These are phyloP conservation scores for Pseudozyma sp. DNA, from an alignment of 1,284 basidiomycete species.

Conservation along the genomic window DNA sequence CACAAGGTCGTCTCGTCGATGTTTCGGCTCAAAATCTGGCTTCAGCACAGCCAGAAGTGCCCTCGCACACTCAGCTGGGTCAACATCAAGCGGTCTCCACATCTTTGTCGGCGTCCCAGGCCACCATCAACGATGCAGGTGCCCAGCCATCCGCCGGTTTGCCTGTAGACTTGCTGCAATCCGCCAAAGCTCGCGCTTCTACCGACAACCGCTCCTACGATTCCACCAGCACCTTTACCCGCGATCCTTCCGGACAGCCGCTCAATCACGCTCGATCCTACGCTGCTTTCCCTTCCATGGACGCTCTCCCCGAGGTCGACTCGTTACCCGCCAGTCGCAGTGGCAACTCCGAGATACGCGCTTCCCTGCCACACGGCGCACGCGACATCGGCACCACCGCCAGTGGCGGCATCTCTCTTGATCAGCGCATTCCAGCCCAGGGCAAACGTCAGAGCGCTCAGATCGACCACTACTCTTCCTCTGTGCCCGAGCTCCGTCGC, in stretches of 20 bases:
- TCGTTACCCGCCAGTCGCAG: constrained; percentile 42
- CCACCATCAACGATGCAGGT: constrained; percentile 23
- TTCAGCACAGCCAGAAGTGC: neutral
- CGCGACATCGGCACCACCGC: constrained; percentile 56
- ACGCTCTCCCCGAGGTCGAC: constrained; percentile 51
- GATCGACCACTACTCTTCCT: constrained; percentile 27
- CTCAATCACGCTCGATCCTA: constrained; percentile 49
- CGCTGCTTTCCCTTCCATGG: constrained; percentile 52
- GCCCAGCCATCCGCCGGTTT: constrained; percentile 5
- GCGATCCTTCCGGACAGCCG: constrained; percentile 25
- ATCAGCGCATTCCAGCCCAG: constrained; percentile 43
- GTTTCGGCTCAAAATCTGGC: constrained; percentile 37
- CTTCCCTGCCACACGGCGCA: constrained; percentile 26
- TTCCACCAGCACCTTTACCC: constrained; percentile 37
- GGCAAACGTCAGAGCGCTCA: constrained; percentile 38
- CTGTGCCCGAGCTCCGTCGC: constrained; percentile 32
- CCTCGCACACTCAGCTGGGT: constrained; percentile 7
- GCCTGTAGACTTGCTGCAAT: constrained; percentile 11
- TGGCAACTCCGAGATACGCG: constrained; percentile 30
- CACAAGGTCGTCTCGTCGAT: constrained; percentile 56
- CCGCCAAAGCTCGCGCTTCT: constrained; percentile 20
- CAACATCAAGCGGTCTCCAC: constrained; percentile 6
- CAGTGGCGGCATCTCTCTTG: constrained; percentile 48
- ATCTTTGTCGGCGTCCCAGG: constrained; percentile 19
- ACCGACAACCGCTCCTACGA: constrained; percentile 49